Evolutionary conservation across 345 rosid species (phyloP).

Genomic region (Aquilaria yunnanensis): DNA sequence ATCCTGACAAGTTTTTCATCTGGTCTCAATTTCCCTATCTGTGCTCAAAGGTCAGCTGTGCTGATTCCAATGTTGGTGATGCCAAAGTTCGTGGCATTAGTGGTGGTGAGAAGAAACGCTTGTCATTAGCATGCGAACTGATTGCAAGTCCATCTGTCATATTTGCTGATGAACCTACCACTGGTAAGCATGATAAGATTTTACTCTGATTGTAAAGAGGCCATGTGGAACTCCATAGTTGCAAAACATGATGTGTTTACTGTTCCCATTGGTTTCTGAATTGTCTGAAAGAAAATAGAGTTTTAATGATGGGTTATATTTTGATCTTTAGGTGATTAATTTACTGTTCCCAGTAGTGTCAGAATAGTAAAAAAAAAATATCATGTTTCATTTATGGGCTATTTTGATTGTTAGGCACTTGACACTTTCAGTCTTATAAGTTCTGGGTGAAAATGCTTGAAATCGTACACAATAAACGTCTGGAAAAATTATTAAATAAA

Average conservation of each 20-base stretch:
- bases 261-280: not conserved
- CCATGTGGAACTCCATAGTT: conserved; percentile 2
- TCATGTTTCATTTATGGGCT: too few relatives aligned
- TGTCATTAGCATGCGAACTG: conserved; percentile 88
- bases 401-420: too few relatives aligned
- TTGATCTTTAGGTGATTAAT: too few relatives aligned
- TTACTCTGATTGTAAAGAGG: conserved; percentile 3
- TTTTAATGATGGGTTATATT: too few relatives aligned
- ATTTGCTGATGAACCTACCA: conserved; percentile 97
- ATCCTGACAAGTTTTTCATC: conserved; percentile 8
- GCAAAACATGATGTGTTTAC: not conserved
- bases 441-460: too few relatives aligned
- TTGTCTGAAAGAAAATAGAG: not conserved
- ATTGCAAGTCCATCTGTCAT: conserved; percentile 97
- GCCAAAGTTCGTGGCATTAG: conserved; percentile 97
- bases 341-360: too few relatives aligned
- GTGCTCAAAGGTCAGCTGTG: conserved; percentile 73
- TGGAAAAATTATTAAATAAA: too few relatives aligned
- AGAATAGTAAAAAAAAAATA: too few relatives aligned
- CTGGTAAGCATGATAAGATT: conserved; percentile 40
- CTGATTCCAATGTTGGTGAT: conserved; percentile 88
- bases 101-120: conserved; percentile 95
- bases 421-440: too few relatives aligned
- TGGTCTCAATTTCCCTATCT: conserved; percentile 16
- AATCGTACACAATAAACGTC: too few relatives aligned